A percentile compares a stretch with the other conserved stretches of the same genome.
These are phyloP conservation scores for Mitragyna speciosa DNA, from an alignment of 257 asterid genomes.

Conservation along the genomic window DNA sequence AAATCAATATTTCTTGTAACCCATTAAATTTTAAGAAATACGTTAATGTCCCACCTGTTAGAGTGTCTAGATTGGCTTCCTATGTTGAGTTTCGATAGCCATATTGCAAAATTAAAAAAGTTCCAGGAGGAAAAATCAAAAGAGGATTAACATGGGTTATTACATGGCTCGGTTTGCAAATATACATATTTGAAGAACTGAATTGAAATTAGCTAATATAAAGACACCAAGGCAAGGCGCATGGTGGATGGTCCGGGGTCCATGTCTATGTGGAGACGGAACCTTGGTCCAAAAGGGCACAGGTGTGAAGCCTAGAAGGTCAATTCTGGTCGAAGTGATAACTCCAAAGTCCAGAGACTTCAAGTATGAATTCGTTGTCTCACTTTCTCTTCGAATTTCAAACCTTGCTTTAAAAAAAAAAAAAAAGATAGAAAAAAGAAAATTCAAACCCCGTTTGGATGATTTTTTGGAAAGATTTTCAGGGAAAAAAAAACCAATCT, in stretches of 20 bases:
- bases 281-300: not conserved
- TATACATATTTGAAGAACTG: not conserved
- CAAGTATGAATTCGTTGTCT: not conserved
- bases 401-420: too few species aligned
- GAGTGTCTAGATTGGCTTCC: not conserved
- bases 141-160: not conserved
- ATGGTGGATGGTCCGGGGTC: not conserved
- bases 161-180: not conserved
- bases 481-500: too few species aligned
- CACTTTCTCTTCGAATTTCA: not conserved
- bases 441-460: too few species aligned
- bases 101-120: not conserved
- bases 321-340: not conserved
- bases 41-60: not conserved
- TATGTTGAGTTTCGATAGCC: not conserved
- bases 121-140: not conserved
- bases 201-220: not conserved
- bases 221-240: not conserved
- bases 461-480: too few species aligned
- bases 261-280: not conserved
- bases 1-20: not conserved
- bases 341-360: not conserved
- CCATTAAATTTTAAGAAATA: not conserved
- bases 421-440: too few species aligned
- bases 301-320: not conserved